Evolutionary conservation across 2,329 filamentous ascomycete genomes (phyloP).

Genomic region (Aspergillus sp.): DNA sequence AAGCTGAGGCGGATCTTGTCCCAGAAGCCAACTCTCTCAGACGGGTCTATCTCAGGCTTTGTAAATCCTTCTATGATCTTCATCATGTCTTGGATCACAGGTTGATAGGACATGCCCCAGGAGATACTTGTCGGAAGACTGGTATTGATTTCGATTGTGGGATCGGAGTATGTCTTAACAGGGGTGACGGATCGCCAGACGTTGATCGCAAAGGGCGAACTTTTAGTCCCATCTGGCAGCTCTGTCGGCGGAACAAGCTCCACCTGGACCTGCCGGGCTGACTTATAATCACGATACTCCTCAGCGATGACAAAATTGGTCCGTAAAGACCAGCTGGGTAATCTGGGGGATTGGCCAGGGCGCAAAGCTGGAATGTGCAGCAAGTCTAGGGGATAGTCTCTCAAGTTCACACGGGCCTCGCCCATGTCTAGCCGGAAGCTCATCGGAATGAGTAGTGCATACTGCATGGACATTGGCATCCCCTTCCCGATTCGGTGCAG

Average conservation of each 20-base stretch:
- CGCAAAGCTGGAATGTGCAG: slow-evolving; percentile 85
- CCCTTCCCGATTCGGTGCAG: slow-evolving; percentile 91
- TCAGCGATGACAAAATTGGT: slow-evolving; percentile 96
- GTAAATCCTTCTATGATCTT: slow-evolving; percentile 98
- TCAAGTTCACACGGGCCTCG: slow-evolving; percentile 78
- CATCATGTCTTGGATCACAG: slow-evolving; percentile 99
- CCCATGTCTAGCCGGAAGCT: slow-evolving; percentile 85
- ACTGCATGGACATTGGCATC: slow-evolving; percentile 88
- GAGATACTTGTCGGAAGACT: slow-evolving; percentile 88
- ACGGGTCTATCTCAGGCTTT: slow-evolving; percentile 89
- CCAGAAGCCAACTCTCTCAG: slow-evolving; percentile 95
- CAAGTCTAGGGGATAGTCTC: slow-evolving; percentile 91
- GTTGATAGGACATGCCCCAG: slow-evolving; percentile 97
- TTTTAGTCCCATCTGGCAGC: slow-evolving; percentile 52
- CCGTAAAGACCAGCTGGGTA: slow-evolving; percentile 78
- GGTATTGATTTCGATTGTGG: slow-evolving; percentile 89
- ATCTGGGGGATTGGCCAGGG: slow-evolving; percentile 70
- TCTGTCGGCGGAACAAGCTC: slow-evolving; percentile 74
- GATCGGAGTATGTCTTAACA: slow-evolving; percentile 94
- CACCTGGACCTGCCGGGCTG: slow-evolving; percentile 74
- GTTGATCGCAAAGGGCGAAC: slow-evolving; percentile 74
- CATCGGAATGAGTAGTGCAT: slow-evolving; percentile 85
- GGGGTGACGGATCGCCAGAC: slow-evolving; percentile 89
- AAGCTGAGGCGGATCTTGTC: slow-evolving; percentile 95
- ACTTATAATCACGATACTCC: slow-evolving; percentile 79